Conservation (phyloP, 345 rosid species). For the Hirschfeldia incana region DNA sequence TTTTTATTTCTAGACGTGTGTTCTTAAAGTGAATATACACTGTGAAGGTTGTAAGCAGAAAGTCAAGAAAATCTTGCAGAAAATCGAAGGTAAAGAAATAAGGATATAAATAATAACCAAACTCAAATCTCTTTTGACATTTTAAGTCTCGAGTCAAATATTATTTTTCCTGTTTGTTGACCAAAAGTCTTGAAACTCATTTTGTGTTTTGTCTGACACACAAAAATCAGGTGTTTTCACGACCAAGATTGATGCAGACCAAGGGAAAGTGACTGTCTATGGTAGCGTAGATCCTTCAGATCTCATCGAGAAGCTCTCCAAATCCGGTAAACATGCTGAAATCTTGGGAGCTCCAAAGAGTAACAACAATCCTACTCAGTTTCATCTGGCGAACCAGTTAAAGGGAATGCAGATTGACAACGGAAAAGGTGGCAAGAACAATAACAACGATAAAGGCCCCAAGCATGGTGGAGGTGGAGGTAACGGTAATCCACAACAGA, state of each 20-base stretch:
- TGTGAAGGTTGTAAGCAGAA: constrained; percentile 94
- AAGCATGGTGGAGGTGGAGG: constrained; percentile 46
- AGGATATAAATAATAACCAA: not conserved
- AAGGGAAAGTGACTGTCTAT: constrained; percentile 80
- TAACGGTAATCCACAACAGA: constrained; percentile 47
- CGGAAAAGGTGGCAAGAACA: constrained; percentile 46
- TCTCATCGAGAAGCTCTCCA: constrained; percentile 83
- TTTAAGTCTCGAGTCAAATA: not conserved
- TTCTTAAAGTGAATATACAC: constrained; percentile 91
- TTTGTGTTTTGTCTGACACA: constrained; percentile 32
- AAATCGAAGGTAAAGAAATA: constrained; percentile 66
- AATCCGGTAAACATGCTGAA: constrained; percentile 94
- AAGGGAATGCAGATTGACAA: constrained; percentile 72
- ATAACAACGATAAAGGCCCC: constrained; percentile 37
- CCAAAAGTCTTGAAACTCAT: constrained; percentile 6
- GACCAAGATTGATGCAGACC: constrained; percentile 70
- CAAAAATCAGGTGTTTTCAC: constrained; percentile 65
- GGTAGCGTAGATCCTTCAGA: constrained; percentile 66
- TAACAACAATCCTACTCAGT: constrained; percentile 48
- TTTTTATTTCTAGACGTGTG: constrained; percentile 75
- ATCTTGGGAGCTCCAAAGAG: constrained; percentile 70
- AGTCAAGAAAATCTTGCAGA: constrained; percentile 90
- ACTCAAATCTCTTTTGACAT: not conserved
- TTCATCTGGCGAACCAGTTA: constrained; percentile 53
- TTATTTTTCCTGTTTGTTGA: too few species aligned